These are phyloP conservation scores for Juglanconis oblonga DNA, from an alignment of 2,329 filamentous ascomycete genomes.

Conservation along the genomic window DNA sequence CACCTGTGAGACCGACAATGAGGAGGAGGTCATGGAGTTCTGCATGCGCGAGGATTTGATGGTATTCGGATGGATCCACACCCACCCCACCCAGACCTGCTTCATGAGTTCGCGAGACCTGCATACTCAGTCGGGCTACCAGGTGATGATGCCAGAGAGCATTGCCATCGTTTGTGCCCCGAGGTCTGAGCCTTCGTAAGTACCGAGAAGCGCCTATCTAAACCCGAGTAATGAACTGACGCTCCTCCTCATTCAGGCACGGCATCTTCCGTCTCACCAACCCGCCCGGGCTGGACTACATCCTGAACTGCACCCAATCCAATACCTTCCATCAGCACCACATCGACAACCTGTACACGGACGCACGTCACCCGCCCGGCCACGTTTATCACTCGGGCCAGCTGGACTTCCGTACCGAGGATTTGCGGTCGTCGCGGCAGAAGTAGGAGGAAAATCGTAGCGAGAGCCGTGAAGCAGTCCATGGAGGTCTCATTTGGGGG, in stretches of 20 bases:
- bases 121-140: constrained; percentile 91
- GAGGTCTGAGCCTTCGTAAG: constrained; percentile 70
- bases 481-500: too few relatives aligned
- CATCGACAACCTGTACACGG: constrained; percentile 71
- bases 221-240: background rate
- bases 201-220: constrained; percentile 19
- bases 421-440: constrained; percentile 42
- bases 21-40: constrained; percentile 81
- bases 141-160: constrained; percentile 93
- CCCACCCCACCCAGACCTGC: constrained; percentile 92
- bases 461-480: background rate
- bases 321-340: constrained; percentile 80
- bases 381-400: constrained; percentile 68
- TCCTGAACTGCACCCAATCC: constrained; percentile 72
- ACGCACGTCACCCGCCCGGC: constrained; percentile 62
- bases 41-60: constrained; percentile 81
- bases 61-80: constrained; percentile 96
- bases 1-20: constrained; percentile 92
- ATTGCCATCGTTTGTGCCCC: constrained; percentile 97
- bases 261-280: constrained; percentile 92
- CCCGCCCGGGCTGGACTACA: constrained; percentile 83
- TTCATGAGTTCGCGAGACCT: constrained; percentile 95
- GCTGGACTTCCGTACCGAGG: constrained; percentile 58
- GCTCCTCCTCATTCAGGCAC: constrained; percentile 54
- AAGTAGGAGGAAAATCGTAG: background rate